These are phyloP conservation scores for Gynandropsis gynandra DNA, from an alignment of 345 rosid species.

Conservation along the genomic window DNA sequence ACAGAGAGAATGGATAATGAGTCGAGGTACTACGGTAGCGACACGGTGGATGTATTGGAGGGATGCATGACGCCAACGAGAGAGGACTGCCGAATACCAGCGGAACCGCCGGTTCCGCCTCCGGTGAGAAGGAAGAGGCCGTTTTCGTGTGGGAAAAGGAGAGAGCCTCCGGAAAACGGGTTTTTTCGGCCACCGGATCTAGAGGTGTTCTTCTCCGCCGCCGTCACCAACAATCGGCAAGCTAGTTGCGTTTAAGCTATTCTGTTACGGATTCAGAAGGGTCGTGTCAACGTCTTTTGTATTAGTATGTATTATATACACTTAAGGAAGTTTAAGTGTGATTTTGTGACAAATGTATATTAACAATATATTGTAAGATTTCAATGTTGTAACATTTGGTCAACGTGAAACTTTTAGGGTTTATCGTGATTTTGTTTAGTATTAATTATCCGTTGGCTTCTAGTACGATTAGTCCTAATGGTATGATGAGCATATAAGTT, in stretches of 20 bases:
- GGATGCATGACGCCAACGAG: conserved; percentile 32
- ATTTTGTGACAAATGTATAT: neutral
- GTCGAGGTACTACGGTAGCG: no score
- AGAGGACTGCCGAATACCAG: conserved; percentile 25
- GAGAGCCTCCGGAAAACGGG: conserved; percentile 23
- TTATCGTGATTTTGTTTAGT: no score
- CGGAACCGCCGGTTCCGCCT: conserved; percentile 17
- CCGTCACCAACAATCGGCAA: neutral
- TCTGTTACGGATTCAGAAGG: conserved; percentile 2
- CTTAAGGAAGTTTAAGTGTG: neutral
- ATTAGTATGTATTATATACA: neutral
- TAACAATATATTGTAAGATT: neutral
- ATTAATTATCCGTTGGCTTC: no score
- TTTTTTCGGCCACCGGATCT: conserved; percentile 33
- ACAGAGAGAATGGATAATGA: no score
- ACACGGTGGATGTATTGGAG: neutral
- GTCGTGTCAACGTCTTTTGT: neutral
- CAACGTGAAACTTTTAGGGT: no score
- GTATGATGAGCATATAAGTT: no score
- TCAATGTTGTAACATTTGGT: neutral
- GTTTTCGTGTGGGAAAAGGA: conserved; percentile 14
- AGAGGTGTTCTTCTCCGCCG: conserved; percentile 25
- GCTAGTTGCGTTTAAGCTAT: neutral
- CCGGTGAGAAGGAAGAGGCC: conserved; percentile 37
- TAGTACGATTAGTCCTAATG: no score